These are phyloP conservation scores for Tetradesmus lagerheimii DNA, from an alignment of 139 green algal genomes.

Conservation along the genomic window DNA sequence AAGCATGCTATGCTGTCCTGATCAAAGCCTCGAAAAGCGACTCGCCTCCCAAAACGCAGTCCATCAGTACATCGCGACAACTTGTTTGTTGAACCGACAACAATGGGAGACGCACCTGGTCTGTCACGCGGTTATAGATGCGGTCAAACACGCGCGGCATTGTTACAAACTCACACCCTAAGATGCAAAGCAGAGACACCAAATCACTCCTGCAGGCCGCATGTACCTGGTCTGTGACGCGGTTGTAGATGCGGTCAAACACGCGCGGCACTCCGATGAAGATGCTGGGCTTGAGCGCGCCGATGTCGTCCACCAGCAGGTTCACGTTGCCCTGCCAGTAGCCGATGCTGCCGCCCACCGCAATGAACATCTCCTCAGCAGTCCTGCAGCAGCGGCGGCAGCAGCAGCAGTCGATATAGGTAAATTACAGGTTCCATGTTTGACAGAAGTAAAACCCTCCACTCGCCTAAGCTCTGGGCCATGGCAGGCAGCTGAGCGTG, in stretches of 20 bases:
- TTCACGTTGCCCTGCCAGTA: conserved; percentile 87
- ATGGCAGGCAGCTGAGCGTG: too few relatives aligned
- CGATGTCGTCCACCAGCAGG: conserved; percentile 87
- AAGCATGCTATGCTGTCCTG: too few relatives aligned
- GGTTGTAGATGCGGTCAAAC: conserved; percentile 96
- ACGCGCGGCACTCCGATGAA: conserved; percentile 97
- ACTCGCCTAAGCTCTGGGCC: too few relatives aligned
- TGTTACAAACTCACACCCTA: too few relatives aligned
- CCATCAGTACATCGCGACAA: too few relatives aligned
- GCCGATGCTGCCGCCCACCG: conserved; percentile 69
- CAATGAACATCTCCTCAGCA: conserved; percentile 75
- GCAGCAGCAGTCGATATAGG: background rate
- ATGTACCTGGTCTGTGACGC: conserved; percentile 60
- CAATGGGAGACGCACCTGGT: background rate
- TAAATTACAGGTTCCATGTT: too few relatives aligned
- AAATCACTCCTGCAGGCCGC: too few relatives aligned
- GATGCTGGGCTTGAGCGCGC: conserved; percentile 84
- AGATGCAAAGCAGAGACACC: too few relatives aligned
- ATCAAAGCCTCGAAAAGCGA: too few relatives aligned
- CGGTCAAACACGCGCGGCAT: background rate
- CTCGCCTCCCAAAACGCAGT: too few relatives aligned
- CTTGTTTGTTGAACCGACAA: too few relatives aligned
- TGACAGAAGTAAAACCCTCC: too few relatives aligned
- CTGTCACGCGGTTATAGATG: background rate
- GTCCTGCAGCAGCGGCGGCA: conserved; percentile 39